Base-by-base conservation (phyloP, 257 asterid species). In the Catharanthus roseus region DNA sequence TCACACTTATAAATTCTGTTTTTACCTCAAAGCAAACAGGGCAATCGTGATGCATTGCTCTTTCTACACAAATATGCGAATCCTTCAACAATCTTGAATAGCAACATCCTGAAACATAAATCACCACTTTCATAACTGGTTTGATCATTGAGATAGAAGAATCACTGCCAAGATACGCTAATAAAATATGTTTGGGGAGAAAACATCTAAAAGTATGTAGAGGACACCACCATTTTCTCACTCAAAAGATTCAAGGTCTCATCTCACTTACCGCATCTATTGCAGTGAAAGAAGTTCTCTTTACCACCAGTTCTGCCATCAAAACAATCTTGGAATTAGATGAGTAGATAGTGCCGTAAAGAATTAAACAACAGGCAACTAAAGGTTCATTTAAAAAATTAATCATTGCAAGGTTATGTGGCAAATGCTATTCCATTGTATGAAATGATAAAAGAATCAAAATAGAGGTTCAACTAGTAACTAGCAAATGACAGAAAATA, bases 21-120 rank as follows among this genome's bases (percentile, higher is more conserved):
- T 33, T 65, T 82, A 89, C 93, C 96, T 86, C 96, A 28, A 86
- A 89, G 84, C 95, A 89, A 78, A 89, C 82, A 0, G 95, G 88
- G 71, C 95, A 89, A 50, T 87, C 82, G 78, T 87, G 93, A 74
- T 89, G 95, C 96, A 89, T 86, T 0, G 95, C 92, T 78, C 90
- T 78, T 81, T 89, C 96, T 13, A 89, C 81, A 45, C 92, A 89
- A 66, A 53, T 75, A 74, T 89, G 95, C 44, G 92, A 77, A 66
- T 82, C 96, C 79, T 86, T 86, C 70, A 86, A 71, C 31, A 75
- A 50, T 36, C 85, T 87, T 28, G 89, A 74, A 80, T 89, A 86
- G 78, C 96, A 87, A 72, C 96, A 89, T 80, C 82, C 95, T 89
- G 85, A 13, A 65, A 61, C 36, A 18, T 18, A 44, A 67, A 44